phyloP scores from a whole-genome alignment of 768 basidiomycete species.

The Pisolithus tinctorius region DNA sequence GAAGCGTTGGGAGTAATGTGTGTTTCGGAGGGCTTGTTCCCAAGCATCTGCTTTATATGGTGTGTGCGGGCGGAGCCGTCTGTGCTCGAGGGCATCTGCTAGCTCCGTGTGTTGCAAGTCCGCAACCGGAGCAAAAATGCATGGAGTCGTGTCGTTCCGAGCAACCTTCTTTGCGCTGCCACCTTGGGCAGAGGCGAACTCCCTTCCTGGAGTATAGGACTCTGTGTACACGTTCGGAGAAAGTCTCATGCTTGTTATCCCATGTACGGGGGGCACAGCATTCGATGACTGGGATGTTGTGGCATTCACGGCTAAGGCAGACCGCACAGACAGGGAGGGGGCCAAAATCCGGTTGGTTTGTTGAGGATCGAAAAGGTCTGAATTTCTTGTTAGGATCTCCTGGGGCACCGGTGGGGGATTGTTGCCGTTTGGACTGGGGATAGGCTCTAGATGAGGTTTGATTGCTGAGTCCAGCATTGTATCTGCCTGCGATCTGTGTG shows the following conservation, averaged over 20 bases:
- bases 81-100: conserved; percentile 30
- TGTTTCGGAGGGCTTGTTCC: conserved; percentile 14
- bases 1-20: neutral
- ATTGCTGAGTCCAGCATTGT: no score
- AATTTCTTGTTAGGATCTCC: no score
- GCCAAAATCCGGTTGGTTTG: neutral
- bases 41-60: conserved; percentile 16
- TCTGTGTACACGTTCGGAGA: neutral
- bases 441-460: no score
- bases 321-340: neutral
- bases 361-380: no score
- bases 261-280: neutral
- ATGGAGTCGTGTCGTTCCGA: conserved; percentile 12
- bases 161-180: conserved; percentile 26
- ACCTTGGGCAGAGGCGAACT: conserved; percentile 29
- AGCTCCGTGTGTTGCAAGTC: conserved; percentile 31
- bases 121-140: conserved; percentile 40
- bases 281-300: neutral
- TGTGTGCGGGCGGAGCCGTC: conserved; percentile 11
- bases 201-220: conserved; percentile 3
- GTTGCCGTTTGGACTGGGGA: no score
- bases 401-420: no score
- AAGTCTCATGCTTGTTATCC: neutral
- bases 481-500: no score
- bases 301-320: neutral